Evolutionary conservation across 371 early-diverging fungal species (phyloP).

Genomic region (Circinella minor): DNA sequence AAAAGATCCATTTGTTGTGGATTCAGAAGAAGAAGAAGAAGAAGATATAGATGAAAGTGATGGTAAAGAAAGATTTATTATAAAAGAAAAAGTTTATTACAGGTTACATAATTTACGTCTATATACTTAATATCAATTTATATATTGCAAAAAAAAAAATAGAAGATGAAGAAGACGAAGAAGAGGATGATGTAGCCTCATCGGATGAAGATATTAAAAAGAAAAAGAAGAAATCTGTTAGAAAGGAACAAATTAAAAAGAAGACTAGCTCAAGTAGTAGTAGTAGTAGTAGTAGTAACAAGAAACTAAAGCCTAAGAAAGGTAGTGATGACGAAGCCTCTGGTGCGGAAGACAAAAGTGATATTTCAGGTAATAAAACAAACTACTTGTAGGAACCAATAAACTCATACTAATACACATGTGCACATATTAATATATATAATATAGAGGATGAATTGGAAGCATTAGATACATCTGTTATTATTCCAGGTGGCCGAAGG

Average conservation of each 20-base stretch:
- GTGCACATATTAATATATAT: not conserved
- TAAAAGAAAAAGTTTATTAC: constrained; percentile 17
- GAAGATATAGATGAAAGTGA: constrained; percentile 24
- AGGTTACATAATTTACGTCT: not conserved
- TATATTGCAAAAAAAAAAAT: too few relatives aligned
- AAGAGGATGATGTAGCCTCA: constrained; percentile 25
- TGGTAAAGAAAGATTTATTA: constrained; percentile 11
- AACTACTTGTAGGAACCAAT: too few relatives aligned
- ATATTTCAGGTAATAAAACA: constrained; percentile 31
- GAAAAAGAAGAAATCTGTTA: constrained; percentile 11
- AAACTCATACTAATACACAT: too few relatives aligned
- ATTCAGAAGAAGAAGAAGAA: constrained; percentile 29
- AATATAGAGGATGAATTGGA: constrained; percentile 62
- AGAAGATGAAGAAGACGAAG: constrained; percentile 17
- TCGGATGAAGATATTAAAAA: constrained; percentile 38
- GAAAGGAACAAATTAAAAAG: constrained; percentile 4
- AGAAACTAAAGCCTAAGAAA: constrained; percentile 15
- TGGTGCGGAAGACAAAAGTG: constrained; percentile 33
- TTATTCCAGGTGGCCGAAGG: constrained; percentile 68
- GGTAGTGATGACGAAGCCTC: constrained; percentile 35
- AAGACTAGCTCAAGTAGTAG: constrained; percentile 12
- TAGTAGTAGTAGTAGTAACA: constrained; percentile 3
- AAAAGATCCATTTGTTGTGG: constrained; percentile 23
- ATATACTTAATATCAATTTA: not conserved
- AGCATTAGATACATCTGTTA: constrained; percentile 63